Evolutionary conservation across 257 asterid genomes (phyloP).

Genomic region (Lithospermum erythrorhizon): DNA sequence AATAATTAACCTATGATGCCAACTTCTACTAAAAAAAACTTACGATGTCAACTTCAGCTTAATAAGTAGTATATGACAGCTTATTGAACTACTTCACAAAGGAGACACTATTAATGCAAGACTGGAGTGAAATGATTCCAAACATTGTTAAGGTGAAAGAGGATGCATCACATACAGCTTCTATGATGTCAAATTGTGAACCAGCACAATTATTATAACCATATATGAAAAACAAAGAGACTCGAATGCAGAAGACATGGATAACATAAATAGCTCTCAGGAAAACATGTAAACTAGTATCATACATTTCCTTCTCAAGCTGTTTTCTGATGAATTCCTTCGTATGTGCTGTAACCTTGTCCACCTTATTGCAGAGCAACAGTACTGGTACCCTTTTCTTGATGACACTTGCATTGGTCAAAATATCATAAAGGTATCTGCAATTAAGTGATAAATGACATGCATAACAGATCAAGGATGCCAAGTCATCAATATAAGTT

Average conservation of each 20-base stretch:
- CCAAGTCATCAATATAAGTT: not conserved
- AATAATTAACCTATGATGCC: no score
- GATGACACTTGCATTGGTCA: constrained; percentile 63
- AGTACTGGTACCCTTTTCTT: constrained; percentile 59
- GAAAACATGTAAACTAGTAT: constrained; percentile 6
- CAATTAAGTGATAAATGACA: constrained; percentile 1
- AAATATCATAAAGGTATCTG: constrained; percentile 68
- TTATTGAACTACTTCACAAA: no score
- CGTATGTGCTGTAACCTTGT: constrained; percentile 75
- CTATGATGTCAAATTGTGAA: not conserved
- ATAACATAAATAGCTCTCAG: not conserved
- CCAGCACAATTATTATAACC: not conserved
- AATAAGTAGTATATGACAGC: no score
- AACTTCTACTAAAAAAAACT: no score
- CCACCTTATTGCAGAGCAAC: constrained; percentile 87
- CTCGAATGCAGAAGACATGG: not conserved
- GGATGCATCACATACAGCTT: not conserved
- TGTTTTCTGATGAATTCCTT: constrained; percentile 73
- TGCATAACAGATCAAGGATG: not conserved
- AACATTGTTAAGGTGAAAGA: not conserved
- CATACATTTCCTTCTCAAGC: constrained; percentile 57
- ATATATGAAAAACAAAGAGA: not conserved
- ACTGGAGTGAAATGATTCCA: no score
- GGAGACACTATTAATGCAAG: not conserved
- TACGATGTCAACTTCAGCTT: no score